Conservation (phyloP, 371 early-diverging fungal genomes). For the Dentiscutata heterogama region DNA sequence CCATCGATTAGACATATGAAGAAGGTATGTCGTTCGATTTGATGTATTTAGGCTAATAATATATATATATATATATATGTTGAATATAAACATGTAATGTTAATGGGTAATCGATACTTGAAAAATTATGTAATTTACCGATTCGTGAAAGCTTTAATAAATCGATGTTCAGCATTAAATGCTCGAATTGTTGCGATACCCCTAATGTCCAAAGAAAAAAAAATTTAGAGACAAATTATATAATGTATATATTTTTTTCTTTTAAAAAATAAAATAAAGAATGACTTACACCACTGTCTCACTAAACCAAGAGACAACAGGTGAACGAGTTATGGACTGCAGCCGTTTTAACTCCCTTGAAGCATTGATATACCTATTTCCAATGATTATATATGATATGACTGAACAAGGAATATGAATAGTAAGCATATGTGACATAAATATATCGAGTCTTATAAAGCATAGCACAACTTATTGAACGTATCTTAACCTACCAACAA, state of each 20-base stretch:
- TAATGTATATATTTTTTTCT: neutral
- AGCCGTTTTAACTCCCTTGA: constrained; percentile 86
- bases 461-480: neutral
- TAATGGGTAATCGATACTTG: no score
- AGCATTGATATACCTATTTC: constrained; percentile 70
- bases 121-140: constrained; percentile 48
- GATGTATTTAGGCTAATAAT: constrained; percentile 68
- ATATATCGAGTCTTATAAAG: neutral
- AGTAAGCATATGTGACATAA: constrained; percentile 22
- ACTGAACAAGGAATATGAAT: constrained; percentile 36
- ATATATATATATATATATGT: neutral
- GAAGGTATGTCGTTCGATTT: constrained; percentile 79
- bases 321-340: constrained; percentile 78
- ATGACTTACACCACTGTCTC: constrained; percentile 65
- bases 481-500: constrained; percentile 36
- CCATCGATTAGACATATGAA: constrained; percentile 93
- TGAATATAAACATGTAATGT: no score
- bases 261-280: neutral
- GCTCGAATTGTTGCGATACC: constrained; percentile 79
- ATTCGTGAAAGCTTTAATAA: constrained; percentile 63
- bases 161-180: constrained; percentile 71
- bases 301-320: constrained; percentile 78
- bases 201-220: constrained; percentile 45
- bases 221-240: neutral
- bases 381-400: constrained; percentile 58